Conservation (phyloP, 2,329 filamentous ascomycete species). For the Achaetomium macrosporum region DNA sequence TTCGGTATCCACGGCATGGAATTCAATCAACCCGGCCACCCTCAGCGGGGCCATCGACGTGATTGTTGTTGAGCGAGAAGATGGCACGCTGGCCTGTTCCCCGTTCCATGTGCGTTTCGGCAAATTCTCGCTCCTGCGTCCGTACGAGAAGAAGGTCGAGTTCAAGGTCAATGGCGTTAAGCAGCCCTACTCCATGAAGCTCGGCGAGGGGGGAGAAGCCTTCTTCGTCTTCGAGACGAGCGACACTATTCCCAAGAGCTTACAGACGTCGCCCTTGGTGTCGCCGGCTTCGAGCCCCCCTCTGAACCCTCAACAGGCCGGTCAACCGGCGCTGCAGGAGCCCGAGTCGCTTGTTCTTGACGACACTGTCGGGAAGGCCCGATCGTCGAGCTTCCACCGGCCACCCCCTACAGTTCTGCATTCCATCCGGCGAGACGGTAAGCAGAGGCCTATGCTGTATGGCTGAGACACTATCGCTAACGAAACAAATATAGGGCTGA, state of each 20-base stretch:
- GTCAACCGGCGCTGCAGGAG: conserved; percentile 51
- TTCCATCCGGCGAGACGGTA: conserved; percentile 33
- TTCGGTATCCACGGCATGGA: conserved; percentile 97
- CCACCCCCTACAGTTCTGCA: conserved; percentile 42
- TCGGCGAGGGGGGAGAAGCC: conserved; percentile 93
- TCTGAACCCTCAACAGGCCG: conserved; percentile 43
- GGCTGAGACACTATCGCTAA: conserved; percentile 12
- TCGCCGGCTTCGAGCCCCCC: conserved; percentile 83
- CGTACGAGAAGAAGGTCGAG: conserved; percentile 98
- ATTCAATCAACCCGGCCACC: conserved; percentile 97
- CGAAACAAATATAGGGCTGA: conserved; percentile 35
- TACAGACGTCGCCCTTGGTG: conserved; percentile 91
- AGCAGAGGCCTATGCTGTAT: not conserved
- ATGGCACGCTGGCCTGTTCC: conserved; percentile 83
- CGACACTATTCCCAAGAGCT: conserved; percentile 80
- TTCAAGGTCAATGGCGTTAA: conserved; percentile 90
- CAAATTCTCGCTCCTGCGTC: conserved; percentile 92
- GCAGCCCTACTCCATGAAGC: conserved; percentile 95
- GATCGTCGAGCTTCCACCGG: conserved; percentile 35
- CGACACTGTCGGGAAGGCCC: conserved; percentile 34
- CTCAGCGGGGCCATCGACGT: conserved; percentile 98
- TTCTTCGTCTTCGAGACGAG: conserved; percentile 98
- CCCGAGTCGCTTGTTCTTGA: conserved; percentile 66
- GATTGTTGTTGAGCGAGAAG: conserved; percentile 93
- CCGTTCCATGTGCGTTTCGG: conserved; percentile 98